These are phyloP conservation scores for Talaromyces sp. DNA, from an alignment of 2,329 filamentous ascomycete genomes.

Conservation along the genomic window DNA sequence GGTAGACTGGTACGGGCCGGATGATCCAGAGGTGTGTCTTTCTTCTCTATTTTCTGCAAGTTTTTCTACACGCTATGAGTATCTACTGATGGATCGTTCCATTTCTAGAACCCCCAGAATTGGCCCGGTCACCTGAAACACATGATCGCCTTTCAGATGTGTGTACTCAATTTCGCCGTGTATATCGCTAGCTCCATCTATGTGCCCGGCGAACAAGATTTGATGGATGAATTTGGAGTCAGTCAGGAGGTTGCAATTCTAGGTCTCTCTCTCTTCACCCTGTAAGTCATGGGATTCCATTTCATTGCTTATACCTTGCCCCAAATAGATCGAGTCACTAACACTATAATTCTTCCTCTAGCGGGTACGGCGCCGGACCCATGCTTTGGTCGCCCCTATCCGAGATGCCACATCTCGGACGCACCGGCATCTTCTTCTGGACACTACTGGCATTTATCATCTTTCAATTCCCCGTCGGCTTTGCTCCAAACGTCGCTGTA, in stretches of 20 bases:
- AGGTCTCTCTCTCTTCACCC: neutral
- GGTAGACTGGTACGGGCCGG: neutral
- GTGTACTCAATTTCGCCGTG: neutral
- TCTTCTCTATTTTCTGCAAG: neutral
- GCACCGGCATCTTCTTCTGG: neutral
- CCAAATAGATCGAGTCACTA: neutral
- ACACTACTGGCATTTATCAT: neutral
- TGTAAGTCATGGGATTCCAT: neutral
- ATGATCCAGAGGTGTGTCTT: neutral
- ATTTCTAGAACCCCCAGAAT: neutral
- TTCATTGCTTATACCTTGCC: neutral
- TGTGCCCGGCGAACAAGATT: neutral
- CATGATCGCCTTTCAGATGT: neutral
- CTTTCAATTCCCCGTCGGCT: neutral
- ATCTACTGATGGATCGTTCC: neutral
- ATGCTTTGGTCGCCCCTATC: neutral
- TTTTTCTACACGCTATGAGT: neutral
- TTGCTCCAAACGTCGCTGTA: neutral
- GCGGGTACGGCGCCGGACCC: neutral
- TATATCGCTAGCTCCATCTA: neutral
- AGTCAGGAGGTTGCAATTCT: neutral
- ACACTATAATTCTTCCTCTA: neutral
- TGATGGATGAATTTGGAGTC: neutral
- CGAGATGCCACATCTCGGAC: neutral
- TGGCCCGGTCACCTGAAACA: neutral